A percentile compares a stretch with the other conserved stretches of the same genome.
phyloP scores from a whole-genome alignment of 495 filamentous ascomycete species.

The Hypomontagnella monticulosa region DNA sequence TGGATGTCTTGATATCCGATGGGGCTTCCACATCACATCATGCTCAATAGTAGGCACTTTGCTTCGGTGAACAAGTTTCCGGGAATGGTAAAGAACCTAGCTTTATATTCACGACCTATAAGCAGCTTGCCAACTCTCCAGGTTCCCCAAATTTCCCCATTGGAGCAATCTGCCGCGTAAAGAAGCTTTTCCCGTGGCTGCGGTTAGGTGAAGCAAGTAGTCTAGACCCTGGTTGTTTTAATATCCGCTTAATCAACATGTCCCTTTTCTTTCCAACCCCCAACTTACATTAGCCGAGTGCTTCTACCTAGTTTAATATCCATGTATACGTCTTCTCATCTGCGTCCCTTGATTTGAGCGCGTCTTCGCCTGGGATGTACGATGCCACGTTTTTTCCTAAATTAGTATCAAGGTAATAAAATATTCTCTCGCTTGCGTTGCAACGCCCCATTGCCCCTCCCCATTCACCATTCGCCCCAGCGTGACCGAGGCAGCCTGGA shows the following conservation, averaged over 20 bases:
- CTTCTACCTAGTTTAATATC: constrained; percentile 9
- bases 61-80: not conserved
- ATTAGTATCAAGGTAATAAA: constrained; percentile 33
- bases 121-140: not conserved
- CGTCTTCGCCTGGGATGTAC: not conserved
- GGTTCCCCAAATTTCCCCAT: constrained; percentile 14
- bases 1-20: constrained; percentile 5
- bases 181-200: constrained; percentile 11
- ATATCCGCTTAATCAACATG: constrained; percentile 42
- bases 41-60: constrained; percentile 3
- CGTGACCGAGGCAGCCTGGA: constrained; percentile 32
- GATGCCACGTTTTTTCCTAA: constrained; percentile 35
- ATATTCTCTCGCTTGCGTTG: constrained; percentile 14
- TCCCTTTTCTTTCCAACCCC: constrained; percentile 28
- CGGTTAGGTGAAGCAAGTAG: constrained; percentile 10
- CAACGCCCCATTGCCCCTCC: constrained; percentile 12
- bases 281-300: constrained; percentile 36
- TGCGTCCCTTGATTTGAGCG: constrained; percentile 20
- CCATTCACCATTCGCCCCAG: constrained; percentile 1
- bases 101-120: not conserved
- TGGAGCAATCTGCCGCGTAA: constrained; percentile 14
- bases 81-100: not conserved
- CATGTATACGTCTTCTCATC: constrained; percentile 10
- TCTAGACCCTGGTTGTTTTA: constrained; percentile 37
- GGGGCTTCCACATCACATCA: not conserved